Base-by-base conservation (phyloP, 805 yeast species). In the Ogataea populi-albae region DNA sequence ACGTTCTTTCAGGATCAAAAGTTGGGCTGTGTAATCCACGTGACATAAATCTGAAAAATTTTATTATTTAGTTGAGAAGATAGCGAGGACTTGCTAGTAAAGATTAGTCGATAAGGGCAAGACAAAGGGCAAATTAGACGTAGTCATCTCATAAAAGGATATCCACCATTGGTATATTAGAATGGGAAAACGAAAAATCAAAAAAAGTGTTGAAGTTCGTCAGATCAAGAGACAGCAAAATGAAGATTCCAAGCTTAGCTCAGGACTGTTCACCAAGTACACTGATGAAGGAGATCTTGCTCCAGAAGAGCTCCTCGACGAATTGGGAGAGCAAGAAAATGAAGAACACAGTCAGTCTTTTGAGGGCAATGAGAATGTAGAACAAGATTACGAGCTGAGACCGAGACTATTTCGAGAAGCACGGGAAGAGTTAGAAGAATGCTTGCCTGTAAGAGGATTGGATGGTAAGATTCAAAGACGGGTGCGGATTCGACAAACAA, bases 391-490 rank as follows among this genome's bases (percentile, higher is more conserved):
- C 50, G 98, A 89, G 55, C 61, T 69, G 46, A 62, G 56, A 37
- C 95, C 96, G 2, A 73, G 98, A 57, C 50, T 59, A 3, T 61
- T 77, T 45, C 61, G 62, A 14, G 59, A 66, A 9, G 62, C 61
- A 8, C 70, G 66, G 5, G 67, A 65, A 4, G 69, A 66, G 4
- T 34, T 59, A 32, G 69, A 73, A 4, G 96, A 85, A 54, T 81
- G 83, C 8, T 68, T 91, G 37, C 98, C 98, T 1, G 85, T 89
- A 35, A 84, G 82, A 50, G 66, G 70, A 4, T 68, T 71, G 11
- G 86, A 78, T 43, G 96, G 96, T 36, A 71, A 67, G 34, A 67
- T 91, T n/a, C 76, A 81, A 46, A 26, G 46, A 30, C 9, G 41
- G 37, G 10, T 33, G 44, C 11, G 40, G 35, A 27, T 3, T 42